Base-by-base conservation (phyloP, 495 filamentous ascomycete species). In the Neurospora tetrasperma region DNA sequence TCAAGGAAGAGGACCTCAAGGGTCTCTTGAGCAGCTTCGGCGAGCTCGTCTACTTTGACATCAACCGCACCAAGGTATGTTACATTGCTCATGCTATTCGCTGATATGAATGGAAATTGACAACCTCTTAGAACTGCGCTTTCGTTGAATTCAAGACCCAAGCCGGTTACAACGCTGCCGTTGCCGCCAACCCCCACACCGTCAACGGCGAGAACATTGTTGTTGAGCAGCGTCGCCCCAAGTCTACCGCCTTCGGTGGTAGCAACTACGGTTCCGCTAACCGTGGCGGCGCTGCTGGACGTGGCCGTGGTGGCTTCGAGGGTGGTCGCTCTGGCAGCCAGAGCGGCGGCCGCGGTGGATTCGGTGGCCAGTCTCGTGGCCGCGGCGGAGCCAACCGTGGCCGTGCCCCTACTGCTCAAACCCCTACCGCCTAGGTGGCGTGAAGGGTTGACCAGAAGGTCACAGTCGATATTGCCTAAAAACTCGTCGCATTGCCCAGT, bases 71-170 rank as follows among this genome's bases (percentile, higher is more conserved):
- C 71, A 98, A 96, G 93, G 95, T 97, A 88, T 76, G 88, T 76
- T 69, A 39, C 70, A 42, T 9, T 35, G 70, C 16, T 41, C 23
- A 27, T 71, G 41, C 62, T 6, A 7, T 40, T 7, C 59, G 16
- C 46, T 42, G 72, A 72, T 69, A 72, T 66, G 42, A 70, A 35
- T 27, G 35, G 38, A 23, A 71, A 68, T 78, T 80, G 78, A 85
- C 76, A 71, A 70, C 18, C 11, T 41, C 72, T 39, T 76, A 98
- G 96, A 98, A 94, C 85, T 97, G 94, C 78, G 96, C 96, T 39
- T 97, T 97, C 79, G 92, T 97, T 74, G 96, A 99, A 79, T 99
- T 96, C 79, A 89, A 89, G 76, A 92, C 91, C 46, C 77, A 88
- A 68, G 86, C 93, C 68, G 93, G 88, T 27, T 98, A 95, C 80